These are phyloP conservation scores for Phytophthora pini DNA, from an alignment of 352 stramenopile genomes.

Conservation along the genomic window DNA sequence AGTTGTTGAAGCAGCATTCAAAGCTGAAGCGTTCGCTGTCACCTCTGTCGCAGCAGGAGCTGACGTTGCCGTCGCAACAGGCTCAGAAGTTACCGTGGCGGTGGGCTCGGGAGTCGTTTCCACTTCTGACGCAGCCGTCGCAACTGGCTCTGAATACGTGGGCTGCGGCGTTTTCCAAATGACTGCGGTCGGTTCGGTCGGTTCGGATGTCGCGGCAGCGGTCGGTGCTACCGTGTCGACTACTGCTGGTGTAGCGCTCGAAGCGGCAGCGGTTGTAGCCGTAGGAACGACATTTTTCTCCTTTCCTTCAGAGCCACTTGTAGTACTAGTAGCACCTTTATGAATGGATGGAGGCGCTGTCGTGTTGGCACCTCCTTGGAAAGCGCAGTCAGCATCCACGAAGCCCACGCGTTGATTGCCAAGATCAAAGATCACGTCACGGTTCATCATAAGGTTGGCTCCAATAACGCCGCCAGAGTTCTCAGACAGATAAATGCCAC, in stretches of 20 bases:
- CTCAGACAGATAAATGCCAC: slow-evolving; percentile 74
- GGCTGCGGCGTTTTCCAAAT: no score
- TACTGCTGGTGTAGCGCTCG: slow-evolving; percentile 9
- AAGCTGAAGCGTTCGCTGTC: slow-evolving; percentile 10
- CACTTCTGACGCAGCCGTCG: slow-evolving; percentile 15
- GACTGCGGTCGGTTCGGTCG: no score
- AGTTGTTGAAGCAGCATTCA: slow-evolving; percentile 18
- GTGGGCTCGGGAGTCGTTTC: slow-evolving; percentile 9
- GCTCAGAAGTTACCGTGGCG: slow-evolving; percentile 1
- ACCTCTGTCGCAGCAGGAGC: slow-evolving; percentile 5
- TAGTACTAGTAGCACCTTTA: slow-evolving; percentile 9
- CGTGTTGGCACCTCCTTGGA: slow-evolving; percentile 17
- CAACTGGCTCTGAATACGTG: slow-evolving; percentile 3
- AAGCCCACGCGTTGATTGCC: slow-evolving; percentile 81
- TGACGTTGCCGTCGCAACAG: slow-evolving; percentile 11
- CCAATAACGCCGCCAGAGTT: slow-evolving; percentile 79
- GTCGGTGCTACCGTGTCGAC: slow-evolving; percentile 1
- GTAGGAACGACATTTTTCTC: slow-evolving; percentile 11
- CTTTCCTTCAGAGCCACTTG: slow-evolving; percentile 16
- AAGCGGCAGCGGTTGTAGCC: slow-evolving; percentile 13
- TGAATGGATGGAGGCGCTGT: slow-evolving; percentile 14
- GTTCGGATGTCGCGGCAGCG: no score
- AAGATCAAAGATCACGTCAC: slow-evolving; percentile 84
- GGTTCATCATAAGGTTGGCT: slow-evolving; percentile 84
- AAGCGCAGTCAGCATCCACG: slow-evolving; percentile 69